phyloP scores from a whole-genome alignment of 2,329 filamentous ascomycete species.

The Celoporthe dispersa region DNA sequence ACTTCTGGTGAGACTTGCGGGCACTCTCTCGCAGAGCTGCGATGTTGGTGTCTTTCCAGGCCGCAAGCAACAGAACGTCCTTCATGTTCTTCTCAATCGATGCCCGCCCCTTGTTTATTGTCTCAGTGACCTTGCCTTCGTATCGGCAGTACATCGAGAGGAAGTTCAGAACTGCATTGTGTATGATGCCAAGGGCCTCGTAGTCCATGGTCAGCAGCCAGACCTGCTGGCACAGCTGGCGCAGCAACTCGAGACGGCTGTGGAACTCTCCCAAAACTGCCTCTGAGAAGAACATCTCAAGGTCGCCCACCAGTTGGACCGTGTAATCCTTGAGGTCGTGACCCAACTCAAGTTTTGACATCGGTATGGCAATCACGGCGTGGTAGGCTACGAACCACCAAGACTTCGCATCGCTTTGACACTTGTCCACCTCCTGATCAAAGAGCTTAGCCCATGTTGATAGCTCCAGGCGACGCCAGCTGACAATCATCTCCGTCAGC shows the following conservation, averaged over 20 bases:
- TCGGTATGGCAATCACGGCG: conserved; percentile 76
- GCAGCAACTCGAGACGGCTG: conserved; percentile 72
- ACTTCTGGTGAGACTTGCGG: conserved; percentile 84
- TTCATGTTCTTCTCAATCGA: conserved; percentile 90
- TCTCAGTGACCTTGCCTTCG: conserved; percentile 65
- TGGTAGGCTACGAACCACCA: conserved; percentile 99
- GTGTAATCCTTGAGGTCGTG: conserved; percentile 67
- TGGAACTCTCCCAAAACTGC: conserved; percentile 83
- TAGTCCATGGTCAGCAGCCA: conserved; percentile 63
- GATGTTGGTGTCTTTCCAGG: conserved; percentile 98
- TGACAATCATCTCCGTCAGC: conserved; percentile 79
- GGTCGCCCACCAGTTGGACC: conserved; percentile 70
- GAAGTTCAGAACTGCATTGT: conserved; percentile 74
- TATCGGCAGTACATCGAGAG: conserved; percentile 76
- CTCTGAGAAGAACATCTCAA: conserved; percentile 78
- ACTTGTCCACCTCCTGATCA: conserved; percentile 79
- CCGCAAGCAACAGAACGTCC: conserved; percentile 89
- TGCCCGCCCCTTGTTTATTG: conserved; percentile 68
- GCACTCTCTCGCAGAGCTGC: conserved; percentile 87
- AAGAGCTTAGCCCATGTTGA: conserved; percentile 90
- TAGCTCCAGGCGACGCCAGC: conserved; percentile 89
- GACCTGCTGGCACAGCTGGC: conserved; percentile 68
- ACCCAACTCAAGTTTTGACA: conserved; percentile 64
- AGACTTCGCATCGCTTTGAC: conserved; percentile 75
- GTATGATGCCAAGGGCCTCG: conserved; percentile 60